These are phyloP conservation scores for Mortierella sp. DNA, from an alignment of 371 early-diverging fungal species.

Conservation along the genomic window DNA sequence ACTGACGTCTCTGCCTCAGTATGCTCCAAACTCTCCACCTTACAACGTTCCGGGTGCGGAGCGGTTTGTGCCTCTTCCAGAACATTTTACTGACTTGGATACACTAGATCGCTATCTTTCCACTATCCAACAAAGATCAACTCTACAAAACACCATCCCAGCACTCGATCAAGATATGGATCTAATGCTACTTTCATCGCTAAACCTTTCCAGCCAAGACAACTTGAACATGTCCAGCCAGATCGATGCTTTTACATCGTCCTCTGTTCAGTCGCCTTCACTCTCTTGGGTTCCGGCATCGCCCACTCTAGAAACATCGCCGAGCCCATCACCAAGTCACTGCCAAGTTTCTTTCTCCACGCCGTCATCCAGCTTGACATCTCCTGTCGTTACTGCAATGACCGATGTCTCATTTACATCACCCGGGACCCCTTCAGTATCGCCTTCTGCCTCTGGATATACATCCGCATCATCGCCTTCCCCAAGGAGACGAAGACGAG, in stretches of 20 bases:
- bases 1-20: slow-evolving; percentile 10
- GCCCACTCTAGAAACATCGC: slow-evolving; percentile 24
- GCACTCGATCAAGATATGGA: slow-evolving; percentile 28
- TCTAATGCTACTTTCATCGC: slow-evolving; percentile 33
- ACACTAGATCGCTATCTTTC: slow-evolving; percentile 18
- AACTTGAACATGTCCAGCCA: not conserved
- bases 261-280: slow-evolving; percentile 15
- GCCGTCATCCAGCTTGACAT: not conserved
- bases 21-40: slow-evolving; percentile 5
- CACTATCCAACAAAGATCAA: slow-evolving; percentile 14
- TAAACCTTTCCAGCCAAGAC: slow-evolving; percentile 3
- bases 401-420: not conserved
- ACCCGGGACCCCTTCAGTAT: not conserved
- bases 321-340: slow-evolving; percentile 10
- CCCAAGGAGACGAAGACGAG: slow-evolving; percentile 18
- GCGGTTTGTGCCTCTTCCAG: slow-evolving; percentile 23
- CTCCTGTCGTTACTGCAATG: not conserved
- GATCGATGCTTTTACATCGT: not conserved
- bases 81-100: slow-evolving; percentile 7
- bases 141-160: slow-evolving; percentile 28
- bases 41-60: slow-evolving; percentile 27
- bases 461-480: not conserved
- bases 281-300: slow-evolving; percentile 26
- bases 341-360: not conserved
- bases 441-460: slow-evolving; percentile 1